Base-by-base conservation (phyloP, 495 filamentous ascomycete genomes). In the Neurospora sp. region DNA sequence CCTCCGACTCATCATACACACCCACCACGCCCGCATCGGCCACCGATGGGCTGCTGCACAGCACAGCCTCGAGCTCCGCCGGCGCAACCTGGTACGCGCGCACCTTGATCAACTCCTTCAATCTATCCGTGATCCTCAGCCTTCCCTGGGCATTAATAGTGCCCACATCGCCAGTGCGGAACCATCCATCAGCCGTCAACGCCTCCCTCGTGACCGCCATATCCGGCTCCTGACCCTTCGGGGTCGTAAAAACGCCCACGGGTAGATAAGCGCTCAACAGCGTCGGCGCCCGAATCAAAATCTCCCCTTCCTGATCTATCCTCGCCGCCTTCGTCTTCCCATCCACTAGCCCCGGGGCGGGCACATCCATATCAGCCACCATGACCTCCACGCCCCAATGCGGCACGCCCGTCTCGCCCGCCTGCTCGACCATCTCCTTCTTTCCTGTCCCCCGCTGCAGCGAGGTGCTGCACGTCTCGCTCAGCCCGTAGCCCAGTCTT, bases 101-200 rank as follows among this genome's bases (percentile, higher is more conserved):
- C 27, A 92, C 91, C 78, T 93, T 92, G 78, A 93, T 92, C 84
- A 92, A 86, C 81, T 92, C 91, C 83, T 93, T 93, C 72, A 94
- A 90, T 0, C 93, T 85, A 69, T 94, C 93, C 1, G 89, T 90
- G 69, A 96, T 93, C 31, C 86, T 84, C 69, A 94, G 81, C 75
- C 92, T 87, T 23, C 91, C 90, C 39, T 88, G 82, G 42, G 74
- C 77, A 27, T 88, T 85, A 27, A 91, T 84, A 31, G 82, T 79
- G 16, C 88, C 91, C n/a, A 90, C 86, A 48, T 93, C 91, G 0
- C 91, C 91, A 0, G 91, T 92, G 48, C 89, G 88, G 73, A 93
- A 79, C 79, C 83, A 92, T 1, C 89, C 87, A 5, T 90, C 88
- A 1, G 76, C 73, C 70, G 89, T 89, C 72, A 91, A 88, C 0